phyloP scores from a whole-genome alignment of 345 rosid species.

The Melastoma malabathricum region DNA sequence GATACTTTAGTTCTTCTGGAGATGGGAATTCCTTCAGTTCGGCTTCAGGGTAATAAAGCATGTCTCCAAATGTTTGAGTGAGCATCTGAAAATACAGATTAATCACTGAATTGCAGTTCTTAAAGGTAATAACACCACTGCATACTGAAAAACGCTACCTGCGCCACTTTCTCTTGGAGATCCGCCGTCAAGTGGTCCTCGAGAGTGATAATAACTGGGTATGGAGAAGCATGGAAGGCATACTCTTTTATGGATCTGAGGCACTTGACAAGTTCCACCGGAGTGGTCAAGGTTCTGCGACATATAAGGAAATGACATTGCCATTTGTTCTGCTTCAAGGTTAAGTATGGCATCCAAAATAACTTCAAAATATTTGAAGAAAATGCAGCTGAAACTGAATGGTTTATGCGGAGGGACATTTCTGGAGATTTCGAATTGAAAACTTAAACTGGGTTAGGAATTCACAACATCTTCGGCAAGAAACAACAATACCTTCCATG shows the following conservation, averaged over 20 bases:
- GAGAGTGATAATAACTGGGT: conserved; percentile 80
- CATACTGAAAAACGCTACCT: conserved; percentile 23
- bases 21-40: conserved; percentile 80
- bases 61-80: conserved; percentile 60
- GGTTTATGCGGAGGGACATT: background rate
- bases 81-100: conserved; percentile 46
- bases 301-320: conserved; percentile 5
- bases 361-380: too few relatives aligned
- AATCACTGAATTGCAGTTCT: background rate
- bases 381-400: too few relatives aligned
- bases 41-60: conserved; percentile 61
- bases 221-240: conserved; percentile 71
- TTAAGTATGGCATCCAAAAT: too few relatives aligned
- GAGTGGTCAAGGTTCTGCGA: conserved; percentile 70
- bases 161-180: conserved; percentile 81
- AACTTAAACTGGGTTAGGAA: background rate
- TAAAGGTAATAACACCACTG: background rate
- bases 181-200: conserved; percentile 90
- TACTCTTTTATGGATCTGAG: conserved; percentile 54
- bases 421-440: background rate
- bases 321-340: too few relatives aligned
- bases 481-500: conserved; percentile 63
- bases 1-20: conserved; percentile 49
- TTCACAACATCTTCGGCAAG: background rate
- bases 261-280: conserved; percentile 60